These are phyloP conservation scores for Fusarium equiseti DNA, from an alignment of 2,329 filamentous ascomycete species.

Conservation along the genomic window DNA sequence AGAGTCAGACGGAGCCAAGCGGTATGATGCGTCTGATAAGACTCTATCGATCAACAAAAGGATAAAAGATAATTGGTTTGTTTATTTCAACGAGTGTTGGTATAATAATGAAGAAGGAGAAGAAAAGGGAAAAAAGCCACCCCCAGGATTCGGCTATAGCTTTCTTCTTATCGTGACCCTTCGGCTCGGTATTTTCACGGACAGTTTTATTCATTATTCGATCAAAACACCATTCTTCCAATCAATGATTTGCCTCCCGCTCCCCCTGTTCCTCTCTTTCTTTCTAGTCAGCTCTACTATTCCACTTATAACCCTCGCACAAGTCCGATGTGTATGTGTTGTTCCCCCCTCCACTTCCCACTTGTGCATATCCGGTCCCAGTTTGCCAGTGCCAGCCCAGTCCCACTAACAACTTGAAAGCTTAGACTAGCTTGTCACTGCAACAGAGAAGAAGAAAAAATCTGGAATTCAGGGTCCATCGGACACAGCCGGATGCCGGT, in stretches of 20 bases:
- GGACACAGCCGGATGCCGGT: conserved; percentile 45
- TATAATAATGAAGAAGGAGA: background rate
- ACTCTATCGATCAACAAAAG: conserved; percentile 17
- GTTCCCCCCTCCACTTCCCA: background rate
- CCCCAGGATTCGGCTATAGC: conserved; percentile 25
- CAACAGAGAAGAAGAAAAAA: background rate
- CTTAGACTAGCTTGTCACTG: conserved; percentile 25
- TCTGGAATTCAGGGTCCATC: conserved; percentile 36
- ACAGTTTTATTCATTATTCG: conserved; percentile 30
- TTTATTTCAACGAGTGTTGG: conserved; percentile 29
- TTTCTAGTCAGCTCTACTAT: background rate
- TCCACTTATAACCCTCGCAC: conserved; percentile 2
- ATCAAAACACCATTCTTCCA: conserved; percentile 27
- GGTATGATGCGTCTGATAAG: conserved; percentile 26
- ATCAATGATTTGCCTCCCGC: conserved; percentile 7
- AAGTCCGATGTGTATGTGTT: conserved; percentile 15
- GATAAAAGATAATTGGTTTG: background rate
- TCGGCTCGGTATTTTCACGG: conserved; percentile 26
- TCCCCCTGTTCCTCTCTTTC: background rate
- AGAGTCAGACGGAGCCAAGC: conserved; percentile 7
- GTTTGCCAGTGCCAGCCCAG: background rate
- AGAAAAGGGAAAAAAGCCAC: conserved; percentile 10
- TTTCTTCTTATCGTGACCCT: conserved; percentile 28
- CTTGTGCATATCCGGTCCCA: conserved; percentile 29
- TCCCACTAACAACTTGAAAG: conserved; percentile 29